Base-by-base conservation (phyloP, 768 basidiomycete genomes). In the Mycena haematopus region DNA sequence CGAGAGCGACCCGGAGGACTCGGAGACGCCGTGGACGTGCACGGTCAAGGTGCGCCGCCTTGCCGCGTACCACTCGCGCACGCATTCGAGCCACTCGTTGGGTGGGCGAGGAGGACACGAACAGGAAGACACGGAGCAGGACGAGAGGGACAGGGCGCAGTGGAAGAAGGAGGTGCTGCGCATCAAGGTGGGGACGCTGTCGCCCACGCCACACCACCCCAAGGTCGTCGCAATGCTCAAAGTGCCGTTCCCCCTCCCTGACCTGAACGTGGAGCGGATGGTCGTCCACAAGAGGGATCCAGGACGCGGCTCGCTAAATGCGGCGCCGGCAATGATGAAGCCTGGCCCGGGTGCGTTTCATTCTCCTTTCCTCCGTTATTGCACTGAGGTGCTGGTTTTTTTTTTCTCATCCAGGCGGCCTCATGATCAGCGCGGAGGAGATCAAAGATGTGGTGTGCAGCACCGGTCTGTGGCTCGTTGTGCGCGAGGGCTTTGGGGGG, bases 21-120 rank as follows among this genome's bases (percentile, higher is more conserved):
- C 92, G 46, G 96, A 99, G 75, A 95, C 94, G 24, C 95, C 96
- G 0, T 99, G 95, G 95, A 87, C 89, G 49, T 98, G 96, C 71
- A 87, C 86, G n/a, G 80, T 95, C 66, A 85, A 88, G 62, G 78
- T 90, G 35, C 84, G 88, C 22, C 77, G 84, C 24, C 71, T 80
- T 33, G 74, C 63, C 33, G 31, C 66, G 25, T 52, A 52, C 24
- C 68, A 70, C 35, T 56, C 66, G 21, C 65, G 63, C 35, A 53
- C 64, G 38, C 55, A 63, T 14, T 47, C 63, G 21, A 36, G 53
- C n/a, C 65, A 65, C 40, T 59, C 19, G 55, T 58, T 65, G 52
- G 52, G 27, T 14, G 24, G 40, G 11, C 25, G 25, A 19, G 24
- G 13, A 10, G 24, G 13, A 10, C 9, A 45, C 6, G 6, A 21